Percentiles rank a stretch among this genome's conserved stretches.
These are phyloP conservation scores for Penicillium sp. DNA, from an alignment of 2,329 filamentous ascomycete genomes.

Conservation along the genomic window DNA sequence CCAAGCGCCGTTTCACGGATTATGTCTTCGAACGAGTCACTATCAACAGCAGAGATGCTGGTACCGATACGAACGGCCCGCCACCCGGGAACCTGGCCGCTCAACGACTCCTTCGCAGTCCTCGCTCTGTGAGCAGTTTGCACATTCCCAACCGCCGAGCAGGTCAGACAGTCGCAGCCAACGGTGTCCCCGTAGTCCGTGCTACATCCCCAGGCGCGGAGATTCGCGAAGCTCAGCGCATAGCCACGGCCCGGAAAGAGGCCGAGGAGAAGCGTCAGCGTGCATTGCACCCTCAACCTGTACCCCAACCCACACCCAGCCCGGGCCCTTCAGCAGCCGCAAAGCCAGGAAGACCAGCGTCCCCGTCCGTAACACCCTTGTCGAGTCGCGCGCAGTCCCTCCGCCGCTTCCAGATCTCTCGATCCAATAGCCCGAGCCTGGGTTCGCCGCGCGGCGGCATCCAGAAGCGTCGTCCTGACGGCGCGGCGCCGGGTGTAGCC, in stretches of 20 bases:
- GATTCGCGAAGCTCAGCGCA: constrained; percentile 36
- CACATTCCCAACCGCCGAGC: constrained; percentile 18
- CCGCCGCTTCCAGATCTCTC: constrained; percentile 44
- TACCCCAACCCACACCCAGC: constrained; percentile 7
- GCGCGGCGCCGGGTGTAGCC: constrained; percentile 31
- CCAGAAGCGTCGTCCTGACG: constrained; percentile 36
- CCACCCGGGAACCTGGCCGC: constrained; percentile 22
- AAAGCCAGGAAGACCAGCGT: constrained; percentile 1
- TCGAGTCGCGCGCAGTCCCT: constrained; percentile 25
- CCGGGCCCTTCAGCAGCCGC: neutral
- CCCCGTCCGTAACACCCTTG: constrained; percentile 18
- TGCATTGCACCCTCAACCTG: constrained; percentile 24
- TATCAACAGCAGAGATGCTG: constrained; percentile 22
- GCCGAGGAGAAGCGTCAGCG: constrained; percentile 32
- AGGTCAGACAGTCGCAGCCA: constrained; percentile 17
- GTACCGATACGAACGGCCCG: constrained; percentile 12
- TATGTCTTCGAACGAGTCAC: constrained; percentile 50
- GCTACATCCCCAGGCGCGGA: constrained; percentile 47
- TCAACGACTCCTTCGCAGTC: constrained; percentile 32
- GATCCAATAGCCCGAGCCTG: constrained; percentile 32
- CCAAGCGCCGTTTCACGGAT: constrained; percentile 52
- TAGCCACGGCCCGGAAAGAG: constrained; percentile 31
- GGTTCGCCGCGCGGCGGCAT: constrained; percentile 35
- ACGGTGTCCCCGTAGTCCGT: constrained; percentile 42
- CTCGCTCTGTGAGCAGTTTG: constrained; percentile 39